These are phyloP conservation scores for Endogone sp. DNA, from an alignment of 192 early-diverging fungal species.

Conservation along the genomic window DNA sequence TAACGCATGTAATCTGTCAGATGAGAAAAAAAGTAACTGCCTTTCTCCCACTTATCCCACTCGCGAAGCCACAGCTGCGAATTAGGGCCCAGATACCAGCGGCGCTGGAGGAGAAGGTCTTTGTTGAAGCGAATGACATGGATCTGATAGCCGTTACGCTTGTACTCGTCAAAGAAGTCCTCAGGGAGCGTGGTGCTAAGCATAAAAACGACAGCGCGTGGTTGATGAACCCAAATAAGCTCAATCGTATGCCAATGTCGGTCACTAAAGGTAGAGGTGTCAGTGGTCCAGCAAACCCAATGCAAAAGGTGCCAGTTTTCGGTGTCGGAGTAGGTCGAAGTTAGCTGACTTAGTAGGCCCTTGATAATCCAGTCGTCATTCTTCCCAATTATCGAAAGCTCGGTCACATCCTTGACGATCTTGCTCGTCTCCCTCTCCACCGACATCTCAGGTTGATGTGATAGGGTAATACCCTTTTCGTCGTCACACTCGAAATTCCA, in stretches of 20 bases:
- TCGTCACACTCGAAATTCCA: constrained; percentile 52
- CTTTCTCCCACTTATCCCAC: constrained; percentile 52
- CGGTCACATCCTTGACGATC: constrained; percentile 12
- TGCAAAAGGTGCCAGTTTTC: constrained; percentile 54
- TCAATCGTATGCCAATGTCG: constrained; percentile 55
- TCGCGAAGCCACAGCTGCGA: constrained; percentile 45
- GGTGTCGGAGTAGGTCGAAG: constrained; percentile 49
- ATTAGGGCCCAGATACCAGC: constrained; percentile 54
- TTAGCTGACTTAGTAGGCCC: constrained; percentile 37
- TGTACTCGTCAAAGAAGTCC: constrained; percentile 49
- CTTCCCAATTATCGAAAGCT: constrained; percentile 12
- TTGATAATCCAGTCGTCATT: constrained; percentile 56
- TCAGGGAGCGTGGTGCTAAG: constrained; percentile 43
- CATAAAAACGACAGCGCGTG: constrained; percentile 49
- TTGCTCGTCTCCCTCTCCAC: constrained; percentile 12
- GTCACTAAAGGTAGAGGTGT: constrained; percentile 44
- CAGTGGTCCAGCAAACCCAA: constrained; percentile 57
- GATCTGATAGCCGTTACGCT: constrained; percentile 46
- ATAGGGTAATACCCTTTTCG: constrained; percentile 46
- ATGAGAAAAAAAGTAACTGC: constrained; percentile 46
- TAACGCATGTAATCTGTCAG: constrained; percentile 51
- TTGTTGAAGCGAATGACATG: constrained; percentile 51
- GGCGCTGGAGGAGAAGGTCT: constrained; percentile 41
- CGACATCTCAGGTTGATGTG: constrained; percentile 18
- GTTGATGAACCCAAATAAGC: constrained; percentile 53